A percentile compares a stretch with the other conserved stretches of the same genome.
Evolutionary conservation across 2,329 filamentous ascomycete genomes (phyloP).

Genomic region (Plenodomus lindquistii): DNA sequence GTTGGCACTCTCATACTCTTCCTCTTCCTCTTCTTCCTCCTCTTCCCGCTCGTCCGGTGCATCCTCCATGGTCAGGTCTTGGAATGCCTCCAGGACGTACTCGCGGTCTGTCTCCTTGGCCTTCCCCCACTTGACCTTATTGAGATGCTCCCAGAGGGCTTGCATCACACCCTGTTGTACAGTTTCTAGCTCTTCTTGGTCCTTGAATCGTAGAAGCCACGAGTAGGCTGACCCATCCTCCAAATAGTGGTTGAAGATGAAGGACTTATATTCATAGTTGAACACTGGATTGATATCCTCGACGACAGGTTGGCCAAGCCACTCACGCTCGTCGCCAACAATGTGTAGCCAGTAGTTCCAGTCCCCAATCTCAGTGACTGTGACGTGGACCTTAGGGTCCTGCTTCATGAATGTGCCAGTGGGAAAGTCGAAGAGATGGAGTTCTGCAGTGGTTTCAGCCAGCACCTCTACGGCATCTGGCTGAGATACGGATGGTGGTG

Average conservation of each 20-base stretch:
- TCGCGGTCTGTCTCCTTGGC: conserved; percentile 90
- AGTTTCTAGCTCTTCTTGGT: conserved; percentile 75
- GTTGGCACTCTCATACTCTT: conserved; percentile 64
- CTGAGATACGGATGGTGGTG: conserved; percentile 62
- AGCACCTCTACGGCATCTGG: conserved; percentile 75
- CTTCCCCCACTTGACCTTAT: conserved; percentile 92
- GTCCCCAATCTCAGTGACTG: conserved; percentile 81
- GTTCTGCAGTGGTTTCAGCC: conserved; percentile 74
- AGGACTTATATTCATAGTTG: conserved; percentile 98
- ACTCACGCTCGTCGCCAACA: conserved; percentile 72
- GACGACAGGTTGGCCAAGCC: conserved; percentile 82
- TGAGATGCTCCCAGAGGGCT: conserved; percentile 93
- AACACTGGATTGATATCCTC: conserved; percentile 97
- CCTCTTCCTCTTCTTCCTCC: conserved; percentile 63
- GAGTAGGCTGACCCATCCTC: conserved; percentile 89
- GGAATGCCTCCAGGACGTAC: conserved; percentile 94
- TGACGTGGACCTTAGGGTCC: conserved; percentile 73
- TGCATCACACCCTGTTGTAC: conserved; percentile 96
- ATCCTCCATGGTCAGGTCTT: conserved; percentile 92
- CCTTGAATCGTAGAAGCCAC: conserved; percentile 91
- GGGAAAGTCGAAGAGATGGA: conserved; percentile 91
- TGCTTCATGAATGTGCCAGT: conserved; percentile 83
- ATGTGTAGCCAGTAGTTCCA: conserved; percentile 98
- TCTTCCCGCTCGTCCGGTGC: conserved; percentile 59
- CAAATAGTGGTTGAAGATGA: conserved; percentile 97